Conservation (phyloP, 805 yeast species). For the Huiozyma naganishii region DNA sequence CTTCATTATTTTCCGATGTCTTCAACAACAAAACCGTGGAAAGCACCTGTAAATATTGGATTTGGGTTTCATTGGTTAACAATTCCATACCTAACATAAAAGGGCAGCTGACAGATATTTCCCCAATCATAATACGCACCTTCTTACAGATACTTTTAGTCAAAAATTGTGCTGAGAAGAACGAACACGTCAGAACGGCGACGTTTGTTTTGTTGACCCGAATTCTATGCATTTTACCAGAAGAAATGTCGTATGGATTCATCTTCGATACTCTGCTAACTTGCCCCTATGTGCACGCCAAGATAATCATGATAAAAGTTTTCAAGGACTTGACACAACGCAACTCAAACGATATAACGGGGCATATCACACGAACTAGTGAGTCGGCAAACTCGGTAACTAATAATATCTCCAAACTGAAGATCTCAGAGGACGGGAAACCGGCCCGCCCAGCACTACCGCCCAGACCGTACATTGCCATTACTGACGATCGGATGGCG, state of each 20-base stretch:
- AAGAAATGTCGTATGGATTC: slow-evolving; percentile 46
- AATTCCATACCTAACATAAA: slow-evolving; percentile 11
- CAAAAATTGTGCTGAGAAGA: slow-evolving; percentile 28
- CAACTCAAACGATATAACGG: neutral
- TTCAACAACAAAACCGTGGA: slow-evolving; percentile 17
- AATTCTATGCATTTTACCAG: slow-evolving; percentile 47
- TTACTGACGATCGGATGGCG: slow-evolving; percentile 33
- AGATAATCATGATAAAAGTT: slow-evolving; percentile 50
- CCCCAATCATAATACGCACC: slow-evolving; percentile 25
- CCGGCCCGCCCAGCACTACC: slow-evolving; percentile 13
- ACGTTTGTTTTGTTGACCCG: slow-evolving; percentile 53
- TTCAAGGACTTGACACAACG: slow-evolving; percentile 53
- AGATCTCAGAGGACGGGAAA: neutral
- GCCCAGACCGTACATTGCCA: slow-evolving; percentile 33
- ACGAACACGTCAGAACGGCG: slow-evolving; percentile 32
- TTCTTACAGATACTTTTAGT: slow-evolving; percentile 36
- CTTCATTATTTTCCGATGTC: slow-evolving; percentile 26
- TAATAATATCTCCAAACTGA: neutral
- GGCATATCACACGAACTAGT: no score
- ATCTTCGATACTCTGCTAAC: slow-evolving; percentile 52
- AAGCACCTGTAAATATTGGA: slow-evolving; percentile 27
- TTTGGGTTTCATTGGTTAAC: slow-evolving; percentile 26
- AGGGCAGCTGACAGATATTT: slow-evolving; percentile 12
- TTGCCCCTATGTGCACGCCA: slow-evolving; percentile 59
- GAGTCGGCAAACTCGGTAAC: neutral